Evolutionary conservation across 2,329 filamentous ascomycete genomes (phyloP).

Genomic region (Podosphaera xanthii): DNA sequence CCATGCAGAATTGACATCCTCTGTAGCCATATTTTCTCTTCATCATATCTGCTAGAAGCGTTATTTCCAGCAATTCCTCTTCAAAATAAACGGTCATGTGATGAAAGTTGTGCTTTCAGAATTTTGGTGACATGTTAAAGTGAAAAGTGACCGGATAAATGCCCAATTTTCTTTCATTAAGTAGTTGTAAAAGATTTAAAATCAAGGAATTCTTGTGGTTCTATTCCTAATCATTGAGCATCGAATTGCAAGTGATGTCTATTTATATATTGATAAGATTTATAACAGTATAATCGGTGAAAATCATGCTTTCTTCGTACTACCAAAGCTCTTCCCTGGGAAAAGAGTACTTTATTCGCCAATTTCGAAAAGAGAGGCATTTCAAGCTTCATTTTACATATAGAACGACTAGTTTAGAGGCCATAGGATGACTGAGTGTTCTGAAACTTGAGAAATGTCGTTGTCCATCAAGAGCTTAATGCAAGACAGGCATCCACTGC

Average conservation of each 20-base stretch:
- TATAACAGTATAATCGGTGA: not conserved
- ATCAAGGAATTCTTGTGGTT: too few species aligned
- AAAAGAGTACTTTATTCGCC: not conserved
- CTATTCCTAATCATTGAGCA: too few species aligned
- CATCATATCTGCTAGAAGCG: too few species aligned
- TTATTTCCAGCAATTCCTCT: too few species aligned
- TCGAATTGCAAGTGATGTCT: not conserved
- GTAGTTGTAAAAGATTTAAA: too few species aligned
- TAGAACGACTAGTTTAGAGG: not conserved
- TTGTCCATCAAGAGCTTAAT: constrained; percentile 19
- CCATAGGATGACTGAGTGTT: not conserved
- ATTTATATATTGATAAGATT: not conserved
- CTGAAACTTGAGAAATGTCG: not conserved
- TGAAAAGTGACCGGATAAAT: too few species aligned
- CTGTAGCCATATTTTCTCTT: too few species aligned
- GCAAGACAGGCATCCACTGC: constrained; percentile 75
- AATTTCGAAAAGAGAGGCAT: not conserved
- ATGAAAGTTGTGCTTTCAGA: too few species aligned
- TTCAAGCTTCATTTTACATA: not conserved
- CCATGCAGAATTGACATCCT: too few species aligned
- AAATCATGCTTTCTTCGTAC: not conserved
- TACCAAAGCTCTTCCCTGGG: not conserved
- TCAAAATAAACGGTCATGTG: too few species aligned
- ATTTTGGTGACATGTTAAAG: too few species aligned
- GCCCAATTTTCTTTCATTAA: too few species aligned